A percentile compares a stretch with the other conserved stretches of the same genome.
These are phyloP conservation scores for Paraconiothyrium brasiliense DNA, from an alignment of 2,329 filamentous ascomycete species.

Conservation along the genomic window DNA sequence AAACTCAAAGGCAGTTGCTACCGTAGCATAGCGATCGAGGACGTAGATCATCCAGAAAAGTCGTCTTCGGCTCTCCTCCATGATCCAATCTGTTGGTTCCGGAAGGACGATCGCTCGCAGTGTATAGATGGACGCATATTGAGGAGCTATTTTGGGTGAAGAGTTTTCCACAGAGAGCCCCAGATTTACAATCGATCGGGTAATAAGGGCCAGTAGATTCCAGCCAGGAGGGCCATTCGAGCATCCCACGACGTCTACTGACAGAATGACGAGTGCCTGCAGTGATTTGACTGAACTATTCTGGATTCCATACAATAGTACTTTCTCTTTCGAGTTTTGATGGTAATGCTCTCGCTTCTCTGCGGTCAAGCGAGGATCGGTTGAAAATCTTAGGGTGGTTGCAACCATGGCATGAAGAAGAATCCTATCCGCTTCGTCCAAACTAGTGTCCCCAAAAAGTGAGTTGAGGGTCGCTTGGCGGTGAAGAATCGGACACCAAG, in stretches of 20 bases:
- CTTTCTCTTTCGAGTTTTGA: conserved; percentile 82
- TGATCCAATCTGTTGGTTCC: conserved; percentile 84
- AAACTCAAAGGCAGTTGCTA: conserved; percentile 92
- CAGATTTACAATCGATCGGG: conserved; percentile 86
- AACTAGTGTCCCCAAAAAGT: conserved; percentile 74
- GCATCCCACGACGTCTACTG: conserved; percentile 83
- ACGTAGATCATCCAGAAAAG: conserved; percentile 96
- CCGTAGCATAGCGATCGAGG: conserved; percentile 87
- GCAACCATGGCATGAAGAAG: conserved; percentile 89
- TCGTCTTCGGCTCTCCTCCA: conserved; percentile 84
- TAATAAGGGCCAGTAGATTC: conserved; percentile 91
- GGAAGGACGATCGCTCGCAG: conserved; percentile 84
- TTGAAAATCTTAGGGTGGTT: conserved; percentile 85
- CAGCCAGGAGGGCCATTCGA: conserved; percentile 91
- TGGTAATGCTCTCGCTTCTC: conserved; percentile 80
- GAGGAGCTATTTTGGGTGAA: conserved; percentile 79
- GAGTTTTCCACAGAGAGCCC: conserved; percentile 85
- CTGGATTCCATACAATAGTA: conserved; percentile 86
- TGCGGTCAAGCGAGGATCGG: conserved; percentile 76
- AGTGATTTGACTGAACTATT: conserved; percentile 89
- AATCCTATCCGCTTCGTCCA: conserved; percentile 84
- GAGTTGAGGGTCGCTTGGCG: conserved; percentile 81
- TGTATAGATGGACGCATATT: conserved; percentile 88
- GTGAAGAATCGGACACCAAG: conserved; percentile 87
- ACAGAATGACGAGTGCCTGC: conserved; percentile 86